A percentile compares a stretch with the other conserved stretches of the same genome.
Conservation (phyloP, 768 basidiomycete species). For the Lentinula sp. region DNA sequence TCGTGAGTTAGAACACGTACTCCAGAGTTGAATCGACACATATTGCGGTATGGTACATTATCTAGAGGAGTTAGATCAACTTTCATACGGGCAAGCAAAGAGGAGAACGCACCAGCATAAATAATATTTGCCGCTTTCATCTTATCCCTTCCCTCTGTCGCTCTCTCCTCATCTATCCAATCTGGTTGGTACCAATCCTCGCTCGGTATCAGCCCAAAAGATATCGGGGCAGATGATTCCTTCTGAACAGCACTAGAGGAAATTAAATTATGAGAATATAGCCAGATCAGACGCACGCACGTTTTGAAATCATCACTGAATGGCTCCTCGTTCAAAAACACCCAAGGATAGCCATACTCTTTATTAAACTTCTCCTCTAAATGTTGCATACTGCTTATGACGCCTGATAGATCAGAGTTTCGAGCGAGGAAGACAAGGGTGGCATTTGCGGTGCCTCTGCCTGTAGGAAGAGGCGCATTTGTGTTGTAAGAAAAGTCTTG, state of each 20-base stretch:
- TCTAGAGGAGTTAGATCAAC: slow-evolving; percentile 24
- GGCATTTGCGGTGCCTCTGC: slow-evolving; percentile 24
- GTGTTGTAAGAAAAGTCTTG: not conserved
- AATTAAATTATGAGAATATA: not conserved
- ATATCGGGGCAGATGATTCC: slow-evolving; percentile 21
- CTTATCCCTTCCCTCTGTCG: slow-evolving; percentile 45
- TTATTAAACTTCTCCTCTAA: slow-evolving; percentile 81
- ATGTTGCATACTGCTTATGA: slow-evolving; percentile 60
- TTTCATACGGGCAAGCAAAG: not conserved
- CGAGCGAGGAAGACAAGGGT: slow-evolving; percentile 50
- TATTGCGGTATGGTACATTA: slow-evolving; percentile 50
- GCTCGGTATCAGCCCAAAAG: slow-evolving; percentile 60
- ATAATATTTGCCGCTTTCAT: slow-evolving; percentile 49
- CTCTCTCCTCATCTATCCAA: slow-evolving; percentile 71
- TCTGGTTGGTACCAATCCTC: slow-evolving; percentile 75
- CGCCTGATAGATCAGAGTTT: slow-evolving; percentile 55
- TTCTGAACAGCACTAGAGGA: not conserved
- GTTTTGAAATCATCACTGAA: slow-evolving; percentile 73
- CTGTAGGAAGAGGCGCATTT: not conserved
- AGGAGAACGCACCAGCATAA: slow-evolving; percentile 32
- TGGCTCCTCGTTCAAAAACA: slow-evolving; percentile 82
- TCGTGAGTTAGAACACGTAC: slow-evolving; percentile 24
- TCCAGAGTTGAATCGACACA: slow-evolving; percentile 73
- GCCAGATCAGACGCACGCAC: slow-evolving; percentile 19
- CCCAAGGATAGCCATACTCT: slow-evolving; percentile 76